Percentiles rank a stretch among this genome's conserved stretches.
phyloP scores from a whole-genome alignment of 306 rosid genomes.

The Vicia faba region DNA sequence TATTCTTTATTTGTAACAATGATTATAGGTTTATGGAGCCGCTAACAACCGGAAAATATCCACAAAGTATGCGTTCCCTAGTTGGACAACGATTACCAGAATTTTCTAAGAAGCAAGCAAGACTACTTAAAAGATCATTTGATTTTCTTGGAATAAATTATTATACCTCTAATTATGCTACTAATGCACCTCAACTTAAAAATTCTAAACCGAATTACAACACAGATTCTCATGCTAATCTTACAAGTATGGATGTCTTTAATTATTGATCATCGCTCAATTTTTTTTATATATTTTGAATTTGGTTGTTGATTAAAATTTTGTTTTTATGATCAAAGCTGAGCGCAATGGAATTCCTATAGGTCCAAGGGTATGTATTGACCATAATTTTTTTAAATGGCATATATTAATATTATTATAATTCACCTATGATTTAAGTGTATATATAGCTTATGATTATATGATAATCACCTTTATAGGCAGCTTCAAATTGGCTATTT shows the following conservation, averaged over 20 bases:
- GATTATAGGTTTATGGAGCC: constrained; percentile 56
- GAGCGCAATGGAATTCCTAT: constrained; percentile 49
- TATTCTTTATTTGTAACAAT: not conserved
- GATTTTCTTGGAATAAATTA: constrained; percentile 73
- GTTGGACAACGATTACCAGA: constrained; percentile 56
- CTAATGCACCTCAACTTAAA: constrained; percentile 25
- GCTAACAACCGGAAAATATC: constrained; percentile 58
- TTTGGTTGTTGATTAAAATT: not conserved
- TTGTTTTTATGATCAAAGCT: constrained; percentile 29
- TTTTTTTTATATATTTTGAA: not conserved
- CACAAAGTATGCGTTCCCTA: constrained; percentile 48
- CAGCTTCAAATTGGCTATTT: constrained; percentile 52
- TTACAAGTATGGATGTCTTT: constrained; percentile 38
- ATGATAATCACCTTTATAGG: constrained; percentile 30
- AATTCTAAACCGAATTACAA: constrained; percentile 26
- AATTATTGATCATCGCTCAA: not conserved
- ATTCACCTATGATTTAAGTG: not conserved
- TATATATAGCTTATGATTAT: not conserved
- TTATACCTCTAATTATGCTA: constrained; percentile 56
- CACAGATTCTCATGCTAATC: constrained; percentile 44
- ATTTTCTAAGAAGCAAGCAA: constrained; percentile 39
- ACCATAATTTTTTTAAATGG: not conserved
- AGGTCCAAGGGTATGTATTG: constrained; percentile 46
- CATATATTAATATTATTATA: not conserved
- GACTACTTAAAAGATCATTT: constrained; percentile 49